A percentile compares a stretch with the other conserved stretches of the same genome.
These are phyloP conservation scores for Penicillium odoratum DNA, from an alignment of 495 filamentous ascomycete genomes.

Conservation along the genomic window DNA sequence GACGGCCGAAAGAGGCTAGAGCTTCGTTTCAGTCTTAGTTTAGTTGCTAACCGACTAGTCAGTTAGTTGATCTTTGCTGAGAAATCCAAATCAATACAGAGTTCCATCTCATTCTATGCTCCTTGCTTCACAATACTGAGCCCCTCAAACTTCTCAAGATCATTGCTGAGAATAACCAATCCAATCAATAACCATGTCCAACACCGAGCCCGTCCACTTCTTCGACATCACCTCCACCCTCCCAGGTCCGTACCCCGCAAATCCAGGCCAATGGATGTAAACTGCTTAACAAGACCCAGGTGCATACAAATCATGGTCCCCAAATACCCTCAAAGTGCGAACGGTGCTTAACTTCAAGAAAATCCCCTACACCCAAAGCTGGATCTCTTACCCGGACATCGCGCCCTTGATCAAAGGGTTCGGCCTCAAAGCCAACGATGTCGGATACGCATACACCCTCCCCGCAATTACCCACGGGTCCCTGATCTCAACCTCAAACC, in stretches of 20 bases:
- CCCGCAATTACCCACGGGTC: slow-evolving; percentile 37
- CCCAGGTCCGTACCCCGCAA: slow-evolving; percentile 23
- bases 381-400: slow-evolving; percentile 45
- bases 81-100: slow-evolving; percentile 9
- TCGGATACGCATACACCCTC: slow-evolving; percentile 34
- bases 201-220: slow-evolving; percentile 35
- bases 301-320: slow-evolving; percentile 39
- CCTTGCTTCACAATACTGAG: no score
- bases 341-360: slow-evolving; percentile 42
- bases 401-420: slow-evolving; percentile 30
- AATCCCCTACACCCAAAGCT: slow-evolving; percentile 43
- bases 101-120: background rate
- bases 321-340: slow-evolving; percentile 42
- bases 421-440: slow-evolving; percentile 25
- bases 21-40: background rate
- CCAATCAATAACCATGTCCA: slow-evolving; percentile 25
- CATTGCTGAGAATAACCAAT: background rate
- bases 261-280: background rate
- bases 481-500: slow-evolving; percentile 19
- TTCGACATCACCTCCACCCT: slow-evolving; percentile 40
- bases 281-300: slow-evolving; percentile 23
- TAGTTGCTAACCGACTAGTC: no score
- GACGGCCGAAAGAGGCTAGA: background rate
- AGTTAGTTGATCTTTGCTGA: slow-evolving; percentile 1
- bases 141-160: background rate